phyloP scores from a whole-genome alignment of 176 grass and related monocot species.

The Alopecurus myosuroides region DNA sequence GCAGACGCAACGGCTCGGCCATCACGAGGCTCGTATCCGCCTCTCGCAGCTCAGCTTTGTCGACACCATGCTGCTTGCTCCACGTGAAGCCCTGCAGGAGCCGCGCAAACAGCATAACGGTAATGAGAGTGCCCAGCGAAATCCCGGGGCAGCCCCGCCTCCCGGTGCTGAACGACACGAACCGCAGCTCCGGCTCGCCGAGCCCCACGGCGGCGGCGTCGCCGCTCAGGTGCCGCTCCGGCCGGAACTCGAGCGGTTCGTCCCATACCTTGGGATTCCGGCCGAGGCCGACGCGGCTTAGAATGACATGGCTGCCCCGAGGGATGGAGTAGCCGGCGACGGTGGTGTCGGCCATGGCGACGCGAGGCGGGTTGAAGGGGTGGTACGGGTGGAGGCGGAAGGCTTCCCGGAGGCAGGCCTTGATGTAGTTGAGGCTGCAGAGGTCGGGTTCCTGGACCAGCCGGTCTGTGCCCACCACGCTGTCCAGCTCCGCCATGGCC shows the following conservation, averaged over 20 bases:
- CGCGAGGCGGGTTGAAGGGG: neutral
- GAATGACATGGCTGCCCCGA: neutral
- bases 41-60: neutral
- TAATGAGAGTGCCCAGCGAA: neutral
- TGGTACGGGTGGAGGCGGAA: slow-evolving; percentile 13
- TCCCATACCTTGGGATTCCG: neutral
- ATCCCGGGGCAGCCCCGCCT: neutral
- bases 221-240: neutral
- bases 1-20: neutral
- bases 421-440: neutral
- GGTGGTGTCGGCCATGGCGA: slow-evolving; percentile 8
- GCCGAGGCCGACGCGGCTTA: neutral
- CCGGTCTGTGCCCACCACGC: neutral
- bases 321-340: neutral
- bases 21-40: neutral
- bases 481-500: neutral
- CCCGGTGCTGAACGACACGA: slow-evolving; percentile 2
- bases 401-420: slow-evolving; percentile 7
- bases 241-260: neutral
- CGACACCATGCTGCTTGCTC: neutral
- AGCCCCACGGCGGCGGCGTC: neutral
- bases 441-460: slow-evolving; percentile 1
- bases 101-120: neutral
- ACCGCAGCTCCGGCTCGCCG: slow-evolving; percentile 8
- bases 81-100: slow-evolving; percentile 5